A percentile compares a stretch with the other conserved stretches of the same genome.
phyloP scores from a whole-genome alignment of 2,329 filamentous ascomycete genomes.

The Arthrinium phaeospermum region DNA sequence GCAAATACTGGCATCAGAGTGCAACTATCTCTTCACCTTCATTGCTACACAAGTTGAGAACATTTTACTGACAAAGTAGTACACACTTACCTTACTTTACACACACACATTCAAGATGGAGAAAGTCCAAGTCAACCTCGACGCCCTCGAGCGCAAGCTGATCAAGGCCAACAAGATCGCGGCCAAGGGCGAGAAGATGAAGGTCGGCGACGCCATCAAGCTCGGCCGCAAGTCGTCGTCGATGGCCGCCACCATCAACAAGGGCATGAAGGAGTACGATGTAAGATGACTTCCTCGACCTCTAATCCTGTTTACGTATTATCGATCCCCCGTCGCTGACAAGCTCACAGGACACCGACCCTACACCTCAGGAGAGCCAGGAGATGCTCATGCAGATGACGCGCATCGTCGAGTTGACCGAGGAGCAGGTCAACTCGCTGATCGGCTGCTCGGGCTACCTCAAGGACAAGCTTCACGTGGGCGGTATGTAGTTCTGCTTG shows the following conservation, averaged over 20 bases:
- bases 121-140: neutral
- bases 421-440: conserved; percentile 11
- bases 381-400: conserved; percentile 6
- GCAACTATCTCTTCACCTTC: neutral
- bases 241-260: conserved; percentile 4
- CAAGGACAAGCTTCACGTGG: conserved; percentile 6
- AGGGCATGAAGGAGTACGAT: conserved; percentile 6
- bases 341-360: neutral
- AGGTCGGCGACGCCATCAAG: conserved; percentile 12
- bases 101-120: neutral
- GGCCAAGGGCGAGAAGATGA: conserved; percentile 14
- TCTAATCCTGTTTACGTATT: no score
- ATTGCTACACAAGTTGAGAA: neutral
- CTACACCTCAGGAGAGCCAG: neutral
- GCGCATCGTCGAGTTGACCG: conserved; percentile 15
- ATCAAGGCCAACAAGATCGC: conserved; percentile 17
- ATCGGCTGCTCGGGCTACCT: conserved; percentile 1
- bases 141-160: conserved; percentile 16
- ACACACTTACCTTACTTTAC: neutral
- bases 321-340: neutral
- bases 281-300: neutral
- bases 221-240: neutral
- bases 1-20: neutral
- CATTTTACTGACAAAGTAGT: no score
- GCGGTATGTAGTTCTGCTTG: neutral